Conservation (phyloP, 257 asterid species). For the Fraxinus excelsior region DNA sequence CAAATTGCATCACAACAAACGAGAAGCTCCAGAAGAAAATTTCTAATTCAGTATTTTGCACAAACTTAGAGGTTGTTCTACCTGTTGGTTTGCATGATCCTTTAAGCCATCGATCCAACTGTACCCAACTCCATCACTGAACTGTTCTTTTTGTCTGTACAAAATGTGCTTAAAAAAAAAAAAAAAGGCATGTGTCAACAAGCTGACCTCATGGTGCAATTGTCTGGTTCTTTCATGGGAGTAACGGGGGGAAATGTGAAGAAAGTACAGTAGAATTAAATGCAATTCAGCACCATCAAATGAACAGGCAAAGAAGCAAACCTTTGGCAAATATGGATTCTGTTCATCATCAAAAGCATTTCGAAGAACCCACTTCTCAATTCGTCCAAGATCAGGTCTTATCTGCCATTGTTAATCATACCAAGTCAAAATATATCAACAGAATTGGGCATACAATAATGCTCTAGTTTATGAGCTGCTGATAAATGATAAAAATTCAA, state of each 20-base stretch:
- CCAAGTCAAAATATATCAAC: not conserved
- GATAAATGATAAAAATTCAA: not conserved
- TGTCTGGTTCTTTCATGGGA: slow-evolving; percentile 1
- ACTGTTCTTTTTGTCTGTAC: slow-evolving; percentile 97
- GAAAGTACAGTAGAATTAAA: not conserved
- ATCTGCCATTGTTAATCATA: slow-evolving; percentile 47
- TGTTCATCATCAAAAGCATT: slow-evolving; percentile 91
- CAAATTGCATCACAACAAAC: not conserved
- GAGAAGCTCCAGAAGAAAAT: slow-evolving; percentile 9
- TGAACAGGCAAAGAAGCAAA: slow-evolving; percentile 33
- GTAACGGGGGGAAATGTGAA: not conserved
- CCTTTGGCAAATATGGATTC: slow-evolving; percentile 95
- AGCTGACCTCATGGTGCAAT: not conserved
- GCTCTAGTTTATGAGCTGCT: not conserved
- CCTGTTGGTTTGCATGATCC: slow-evolving; percentile 86
- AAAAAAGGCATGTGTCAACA: slow-evolving; percentile 17
- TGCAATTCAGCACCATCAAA: not conserved
- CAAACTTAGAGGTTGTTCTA: slow-evolving; percentile 18
- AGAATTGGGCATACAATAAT: not conserved
- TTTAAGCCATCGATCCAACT: slow-evolving; percentile 98
- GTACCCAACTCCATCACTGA: slow-evolving; percentile 99
- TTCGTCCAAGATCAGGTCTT: slow-evolving; percentile 83
- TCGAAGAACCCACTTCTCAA: slow-evolving; percentile 96
- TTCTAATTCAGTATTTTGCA: not conserved
- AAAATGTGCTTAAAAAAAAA: slow-evolving; percentile 75